A percentile compares a stretch with the other conserved stretches of the same genome.
Evolutionary conservation across 441 rosid genomes (phyloP).

Genomic region (Erodium moschatum): DNA sequence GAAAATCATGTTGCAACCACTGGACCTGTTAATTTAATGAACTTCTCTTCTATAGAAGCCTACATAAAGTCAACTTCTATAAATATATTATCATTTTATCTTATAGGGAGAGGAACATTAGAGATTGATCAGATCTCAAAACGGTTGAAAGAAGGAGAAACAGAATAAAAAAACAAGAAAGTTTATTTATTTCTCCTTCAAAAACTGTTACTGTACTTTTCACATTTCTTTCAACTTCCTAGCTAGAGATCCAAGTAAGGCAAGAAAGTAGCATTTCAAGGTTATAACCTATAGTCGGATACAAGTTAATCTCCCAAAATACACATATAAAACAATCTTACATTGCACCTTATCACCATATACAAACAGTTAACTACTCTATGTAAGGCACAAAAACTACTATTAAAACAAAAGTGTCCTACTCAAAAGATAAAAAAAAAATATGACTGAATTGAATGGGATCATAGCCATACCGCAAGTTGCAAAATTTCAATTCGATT

Average conservation of each 20-base stretch:
- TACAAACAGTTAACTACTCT: neutral
- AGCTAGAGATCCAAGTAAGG: neutral
- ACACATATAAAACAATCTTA: neutral
- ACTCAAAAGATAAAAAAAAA: neutral
- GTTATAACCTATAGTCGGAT: neutral
- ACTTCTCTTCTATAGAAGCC: neutral
- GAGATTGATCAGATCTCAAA: neutral
- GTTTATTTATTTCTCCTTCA: neutral
- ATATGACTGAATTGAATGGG: neutral
- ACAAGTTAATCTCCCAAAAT: neutral
- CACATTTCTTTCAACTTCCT: neutral
- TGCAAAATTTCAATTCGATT: conserved; percentile 92
- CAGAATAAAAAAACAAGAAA: neutral
- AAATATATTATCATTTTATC: neutral
- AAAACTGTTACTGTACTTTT: neutral
- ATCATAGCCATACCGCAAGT: conserved; percentile 55
- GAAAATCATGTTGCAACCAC: too few relatives aligned
- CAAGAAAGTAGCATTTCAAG: neutral
- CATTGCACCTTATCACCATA: neutral
- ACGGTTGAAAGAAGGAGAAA: neutral
- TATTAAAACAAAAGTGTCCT: too few relatives aligned
- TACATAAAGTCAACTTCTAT: neutral
- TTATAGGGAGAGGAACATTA: neutral
- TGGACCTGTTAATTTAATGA: neutral
- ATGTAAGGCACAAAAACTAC: too few relatives aligned